Percentiles rank a stretch among this genome's conserved stretches.
Conservation (phyloP, 495 filamentous ascomycete species). For the Podospora pseudoanserina region DNA sequence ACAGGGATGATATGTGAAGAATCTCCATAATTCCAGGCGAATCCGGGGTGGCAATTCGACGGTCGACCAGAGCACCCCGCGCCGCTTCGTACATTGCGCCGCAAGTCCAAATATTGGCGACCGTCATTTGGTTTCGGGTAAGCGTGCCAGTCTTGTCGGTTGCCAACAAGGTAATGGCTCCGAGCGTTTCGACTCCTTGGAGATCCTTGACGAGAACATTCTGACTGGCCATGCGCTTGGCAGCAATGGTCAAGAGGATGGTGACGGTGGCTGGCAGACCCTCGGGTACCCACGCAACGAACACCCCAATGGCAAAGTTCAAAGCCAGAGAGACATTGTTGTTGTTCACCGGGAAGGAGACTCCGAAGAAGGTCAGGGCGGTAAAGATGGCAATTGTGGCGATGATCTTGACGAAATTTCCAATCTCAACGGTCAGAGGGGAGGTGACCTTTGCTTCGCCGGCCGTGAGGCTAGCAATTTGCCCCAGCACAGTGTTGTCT, state of each 20-base stretch:
- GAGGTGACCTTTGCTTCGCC: slow-evolving; percentile 17
- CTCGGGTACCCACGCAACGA: slow-evolving; percentile 60
- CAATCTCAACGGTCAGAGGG: slow-evolving; percentile 18
- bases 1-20: slow-evolving; percentile 37
- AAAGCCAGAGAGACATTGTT: slow-evolving; percentile 23
- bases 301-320: slow-evolving; percentile 22
- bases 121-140: slow-evolving; percentile 59
- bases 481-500: slow-evolving; percentile 65
- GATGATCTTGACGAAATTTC: slow-evolving; percentile 28
- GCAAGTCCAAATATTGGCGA: slow-evolving; percentile 48
- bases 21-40: slow-evolving; percentile 55
- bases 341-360: slow-evolving; percentile 23
- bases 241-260: slow-evolving; percentile 29
- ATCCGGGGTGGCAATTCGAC: slow-evolving; percentile 31
- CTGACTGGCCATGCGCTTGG: slow-evolving; percentile 21
- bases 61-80: slow-evolving; percentile 37
- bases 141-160: slow-evolving; percentile 64
- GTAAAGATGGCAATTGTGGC: slow-evolving; percentile 21
- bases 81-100: slow-evolving; percentile 35
- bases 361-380: slow-evolving; percentile 18
- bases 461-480: slow-evolving; percentile 49
- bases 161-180: slow-evolving; percentile 27
- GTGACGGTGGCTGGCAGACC: slow-evolving; percentile 59
- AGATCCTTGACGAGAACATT: slow-evolving; percentile 26
- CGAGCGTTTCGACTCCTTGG: slow-evolving; percentile 23